phyloP scores from a whole-genome alignment of 331 rosid species.

The Pyrus hybrid region DNA sequence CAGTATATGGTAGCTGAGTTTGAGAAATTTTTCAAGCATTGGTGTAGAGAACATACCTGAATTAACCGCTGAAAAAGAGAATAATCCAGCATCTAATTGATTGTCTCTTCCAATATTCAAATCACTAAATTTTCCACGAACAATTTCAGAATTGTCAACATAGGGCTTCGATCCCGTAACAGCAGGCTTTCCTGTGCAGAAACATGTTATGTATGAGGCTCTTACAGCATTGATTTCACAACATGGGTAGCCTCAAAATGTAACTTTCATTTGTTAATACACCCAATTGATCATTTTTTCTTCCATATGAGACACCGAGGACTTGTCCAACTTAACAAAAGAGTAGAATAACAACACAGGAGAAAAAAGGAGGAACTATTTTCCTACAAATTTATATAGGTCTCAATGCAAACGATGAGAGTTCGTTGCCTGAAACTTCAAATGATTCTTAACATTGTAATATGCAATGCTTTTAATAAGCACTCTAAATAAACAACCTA shows the following conservation, averaged over 20 bases:
- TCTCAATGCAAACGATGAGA: too few relatives aligned
- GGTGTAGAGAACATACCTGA: slow-evolving; percentile 6
- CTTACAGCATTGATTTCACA: background rate
- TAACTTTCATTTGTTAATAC: background rate
- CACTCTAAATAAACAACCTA: too few relatives aligned
- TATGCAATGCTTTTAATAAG: too few relatives aligned
- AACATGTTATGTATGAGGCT: background rate
- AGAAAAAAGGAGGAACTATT: too few relatives aligned
- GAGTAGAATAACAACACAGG: too few relatives aligned
- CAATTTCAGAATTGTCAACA: background rate
- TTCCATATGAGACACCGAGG: background rate
- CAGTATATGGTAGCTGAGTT: slow-evolving; percentile 12
- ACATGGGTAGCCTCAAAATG: background rate
- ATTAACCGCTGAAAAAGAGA: slow-evolving; percentile 3
- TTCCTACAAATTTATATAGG: too few relatives aligned
- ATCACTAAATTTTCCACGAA: background rate
- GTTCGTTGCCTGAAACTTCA: too few relatives aligned
- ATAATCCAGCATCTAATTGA: background rate
- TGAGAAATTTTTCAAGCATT: slow-evolving; percentile 4
- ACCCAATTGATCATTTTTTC: background rate
- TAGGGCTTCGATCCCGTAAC: background rate
- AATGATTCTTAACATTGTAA: too few relatives aligned
- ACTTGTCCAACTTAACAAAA: too few relatives aligned
- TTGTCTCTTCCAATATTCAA: background rate
- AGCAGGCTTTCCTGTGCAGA: slow-evolving; percentile 3